Evolutionary conservation across 2,329 filamentous ascomycete species (phyloP), one percentile per base, ranked within the genome.

Genomic region (Microdochium nivale): DNA sequence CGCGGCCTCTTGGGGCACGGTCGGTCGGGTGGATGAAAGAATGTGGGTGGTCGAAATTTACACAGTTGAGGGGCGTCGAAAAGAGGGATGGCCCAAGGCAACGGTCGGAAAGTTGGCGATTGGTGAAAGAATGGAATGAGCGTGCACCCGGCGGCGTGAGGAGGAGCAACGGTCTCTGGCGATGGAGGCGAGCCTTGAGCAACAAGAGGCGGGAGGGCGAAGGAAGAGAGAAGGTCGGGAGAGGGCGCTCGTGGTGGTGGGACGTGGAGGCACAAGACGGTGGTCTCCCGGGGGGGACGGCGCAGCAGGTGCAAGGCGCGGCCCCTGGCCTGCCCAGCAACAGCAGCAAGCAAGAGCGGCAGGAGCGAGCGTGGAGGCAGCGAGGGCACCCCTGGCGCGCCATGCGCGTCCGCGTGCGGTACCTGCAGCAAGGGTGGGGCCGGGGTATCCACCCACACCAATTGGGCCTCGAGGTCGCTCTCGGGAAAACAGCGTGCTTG

Each of bases 61-160:
- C n/a, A 19, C 40, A 7, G 21, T 23, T 19, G 40, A 23, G 8
- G 40, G 40, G 40, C 40, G 40, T 44, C 35, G 40, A 44, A 44
- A 44, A 44, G 40, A 44, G 21, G 21, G 40, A 24, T 24, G 40
- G 16, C 40, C 40, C 40, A 24, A 24, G 7, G 40, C 8, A 44
- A 23, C 3, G 19, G 13, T n/a, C 35, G 27, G 27, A 24, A 44
- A 44, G 40, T 21, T 19, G 40, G 23, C 40, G n/a, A 44, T 33
- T 30, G 37, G 44, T 25, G 49, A 55, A 52, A 53, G 55, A 57
- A 54, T 52, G 52, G 51, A 57, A 55, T 50, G 50, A 54, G 53
- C 52, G 51, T 49, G 19, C 37, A 30, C n/a, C 46, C 40, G 40
- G 40, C 40, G 40, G 40, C 40, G 21, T 30, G 40, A 44, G 19